Conservation (phyloP, 208 protist species). For the Acanthamoeba divionensis region DNA sequence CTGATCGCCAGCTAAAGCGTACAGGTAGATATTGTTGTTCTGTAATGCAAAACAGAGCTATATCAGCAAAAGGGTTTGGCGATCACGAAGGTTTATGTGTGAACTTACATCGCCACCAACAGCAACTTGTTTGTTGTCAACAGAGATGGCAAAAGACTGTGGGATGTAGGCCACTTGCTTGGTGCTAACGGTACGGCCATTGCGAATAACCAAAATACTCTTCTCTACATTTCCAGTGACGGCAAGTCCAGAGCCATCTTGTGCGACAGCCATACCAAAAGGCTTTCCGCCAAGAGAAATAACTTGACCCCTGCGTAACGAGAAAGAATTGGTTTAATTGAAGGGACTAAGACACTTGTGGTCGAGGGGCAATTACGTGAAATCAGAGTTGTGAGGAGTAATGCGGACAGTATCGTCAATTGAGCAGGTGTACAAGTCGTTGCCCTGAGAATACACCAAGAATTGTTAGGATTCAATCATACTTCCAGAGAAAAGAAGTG, state of each 20-base stretch:
- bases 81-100: no score
- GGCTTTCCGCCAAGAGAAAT: not conserved
- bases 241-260: not conserved
- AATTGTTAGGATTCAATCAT: no score
- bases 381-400: constrained; percentile 44
- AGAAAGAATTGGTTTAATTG: not conserved
- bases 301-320: not conserved
- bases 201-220: not conserved
- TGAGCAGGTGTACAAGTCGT: constrained; percentile 60
- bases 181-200: not conserved
- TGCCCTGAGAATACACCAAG: not conserved
- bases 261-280: constrained; percentile 11
- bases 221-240: constrained; percentile 42
- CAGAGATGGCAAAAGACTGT: constrained; percentile 58
- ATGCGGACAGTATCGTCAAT: constrained; percentile 74
- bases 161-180: constrained; percentile 41
- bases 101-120: constrained; percentile 63
- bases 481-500: no score
- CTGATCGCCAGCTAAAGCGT: not conserved
- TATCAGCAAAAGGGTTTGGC: no score
- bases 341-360: not conserved
- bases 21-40: constrained; percentile 51
- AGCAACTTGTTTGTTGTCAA: constrained; percentile 63
- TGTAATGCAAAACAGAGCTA: not conserved
- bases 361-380: not conserved